Percentiles rank a stretch among this genome's conserved stretches.
Conservation (phyloP, 2,329 filamentous ascomycete genomes). For the Chaetomiaceae sp. region DNA sequence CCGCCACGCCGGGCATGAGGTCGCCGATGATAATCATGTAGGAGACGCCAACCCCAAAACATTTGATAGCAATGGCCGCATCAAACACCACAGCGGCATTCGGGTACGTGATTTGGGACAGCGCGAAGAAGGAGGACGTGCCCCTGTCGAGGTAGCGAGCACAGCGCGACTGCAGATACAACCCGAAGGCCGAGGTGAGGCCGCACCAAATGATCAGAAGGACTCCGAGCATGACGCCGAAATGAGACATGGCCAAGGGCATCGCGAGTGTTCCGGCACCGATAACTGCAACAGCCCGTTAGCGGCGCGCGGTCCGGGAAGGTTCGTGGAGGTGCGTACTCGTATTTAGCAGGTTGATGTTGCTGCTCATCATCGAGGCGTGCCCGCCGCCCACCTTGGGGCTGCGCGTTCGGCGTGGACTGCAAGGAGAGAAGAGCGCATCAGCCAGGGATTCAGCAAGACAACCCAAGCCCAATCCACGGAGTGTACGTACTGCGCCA, state of each 20-base stretch:
- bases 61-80: slow-evolving; percentile 92
- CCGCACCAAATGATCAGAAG: slow-evolving; percentile 89
- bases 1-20: slow-evolving; percentile 89
- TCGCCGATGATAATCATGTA: slow-evolving; percentile 99
- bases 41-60: slow-evolving; percentile 93
- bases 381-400: slow-evolving; percentile 73
- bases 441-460: neutral
- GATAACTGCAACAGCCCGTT: slow-evolving; percentile 56
- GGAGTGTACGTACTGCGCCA: slow-evolving; percentile 39
- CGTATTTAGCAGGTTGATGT: slow-evolving; percentile 93
- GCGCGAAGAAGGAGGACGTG: slow-evolving; percentile 85
- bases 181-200: slow-evolving; percentile 78
- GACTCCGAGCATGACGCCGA: slow-evolving; percentile 82
- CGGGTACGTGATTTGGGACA: slow-evolving; percentile 94
- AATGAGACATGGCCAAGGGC: slow-evolving; percentile 92
- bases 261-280: slow-evolving; percentile 90
- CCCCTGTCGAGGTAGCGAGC: slow-evolving; percentile 89
- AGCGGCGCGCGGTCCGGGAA: slow-evolving; percentile 2
- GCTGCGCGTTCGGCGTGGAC: slow-evolving; percentile 51
- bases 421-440: slow-evolving; percentile 21
- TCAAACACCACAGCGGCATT: slow-evolving; percentile 95
- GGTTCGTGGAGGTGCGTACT: slow-evolving; percentile 53
- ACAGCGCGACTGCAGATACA: slow-evolving; percentile 92
- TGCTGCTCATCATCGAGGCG: slow-evolving; percentile 83
- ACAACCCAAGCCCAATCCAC: no score